Conservation (phyloP, 192 early-diverging fungal genomes). For the Podila epigama region DNA sequence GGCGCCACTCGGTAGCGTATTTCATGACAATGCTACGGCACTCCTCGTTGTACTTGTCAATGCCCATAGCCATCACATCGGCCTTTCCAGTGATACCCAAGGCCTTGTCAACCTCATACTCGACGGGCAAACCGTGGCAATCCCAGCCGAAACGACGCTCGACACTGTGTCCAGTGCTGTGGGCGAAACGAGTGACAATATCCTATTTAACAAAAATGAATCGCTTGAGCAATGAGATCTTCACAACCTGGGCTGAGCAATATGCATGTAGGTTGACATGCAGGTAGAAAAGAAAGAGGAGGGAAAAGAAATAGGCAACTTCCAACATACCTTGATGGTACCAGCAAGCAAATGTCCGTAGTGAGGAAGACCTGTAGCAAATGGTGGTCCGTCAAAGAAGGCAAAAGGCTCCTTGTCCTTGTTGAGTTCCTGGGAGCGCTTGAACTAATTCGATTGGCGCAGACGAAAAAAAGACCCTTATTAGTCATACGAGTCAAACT, state of each 20-base stretch:
- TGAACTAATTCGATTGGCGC: slow-evolving; percentile 12
- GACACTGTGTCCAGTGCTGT: slow-evolving; percentile 95
- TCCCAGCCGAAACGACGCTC: slow-evolving; percentile 99
- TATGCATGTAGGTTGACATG: too few relatives aligned
- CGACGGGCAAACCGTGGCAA: slow-evolving; percentile 86
- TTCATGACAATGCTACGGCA: slow-evolving; percentile 98
- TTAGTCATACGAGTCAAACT: neutral
- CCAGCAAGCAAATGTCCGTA: slow-evolving; percentile 99
- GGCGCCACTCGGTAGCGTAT: slow-evolving; percentile 92
- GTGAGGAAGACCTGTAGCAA: slow-evolving; percentile 97
- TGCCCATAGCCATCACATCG: slow-evolving; percentile 93
- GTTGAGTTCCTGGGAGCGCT: slow-evolving; percentile 83
- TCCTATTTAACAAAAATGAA: slow-evolving; percentile 62
- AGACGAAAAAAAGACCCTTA: neutral
- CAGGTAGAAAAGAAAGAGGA: too few relatives aligned
- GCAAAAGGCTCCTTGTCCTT: slow-evolving; percentile 86
- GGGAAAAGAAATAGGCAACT: too few relatives aligned
- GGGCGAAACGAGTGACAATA: slow-evolving; percentile 96
- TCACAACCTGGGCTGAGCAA: too few relatives aligned
- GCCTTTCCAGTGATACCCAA: slow-evolving; percentile 85
- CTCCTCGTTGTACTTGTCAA: slow-evolving; percentile 96
- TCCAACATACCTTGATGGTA: slow-evolving; percentile 89
- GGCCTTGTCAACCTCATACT: slow-evolving; percentile 96
- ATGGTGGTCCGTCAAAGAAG: slow-evolving; percentile 99
- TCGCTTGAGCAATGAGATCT: neutral